Percentiles rank a stretch among this genome's conserved stretches.
phyloP scores from a whole-genome alignment of 2,329 filamentous ascomycete genomes.

The Cadophora gregata region DNA sequence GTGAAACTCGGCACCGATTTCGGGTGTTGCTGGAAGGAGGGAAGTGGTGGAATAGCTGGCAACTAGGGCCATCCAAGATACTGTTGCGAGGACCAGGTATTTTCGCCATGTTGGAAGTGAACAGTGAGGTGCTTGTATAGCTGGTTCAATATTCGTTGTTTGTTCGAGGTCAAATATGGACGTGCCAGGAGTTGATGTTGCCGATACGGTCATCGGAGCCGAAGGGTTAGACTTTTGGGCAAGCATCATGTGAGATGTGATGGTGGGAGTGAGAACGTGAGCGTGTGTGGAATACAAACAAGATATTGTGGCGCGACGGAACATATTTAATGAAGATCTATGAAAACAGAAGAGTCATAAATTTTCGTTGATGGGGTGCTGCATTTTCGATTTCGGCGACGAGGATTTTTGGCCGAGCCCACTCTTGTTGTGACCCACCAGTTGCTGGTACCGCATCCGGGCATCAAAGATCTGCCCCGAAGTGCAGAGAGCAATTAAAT shows the following conservation, averaged over 20 bases:
- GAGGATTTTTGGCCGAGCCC: background rate
- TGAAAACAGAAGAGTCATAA: background rate
- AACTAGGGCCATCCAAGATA: slow-evolving; percentile 50
- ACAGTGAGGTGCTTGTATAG: background rate
- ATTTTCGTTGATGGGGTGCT: background rate
- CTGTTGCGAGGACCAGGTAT: slow-evolving; percentile 48
- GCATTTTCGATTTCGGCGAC: background rate
- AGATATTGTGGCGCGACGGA: background rate
- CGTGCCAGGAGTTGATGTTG: background rate
- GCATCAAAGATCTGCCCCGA: background rate
- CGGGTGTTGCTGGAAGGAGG: slow-evolving; percentile 47
- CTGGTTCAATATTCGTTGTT: background rate
- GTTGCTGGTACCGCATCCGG: background rate
- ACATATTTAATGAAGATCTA: background rate
- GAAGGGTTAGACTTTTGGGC: background rate
- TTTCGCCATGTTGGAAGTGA: slow-evolving; percentile 46
- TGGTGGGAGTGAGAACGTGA: background rate
- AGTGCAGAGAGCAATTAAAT: no score
- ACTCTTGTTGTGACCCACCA: background rate
- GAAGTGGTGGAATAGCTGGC: slow-evolving; percentile 51
- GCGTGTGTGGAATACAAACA: background rate
- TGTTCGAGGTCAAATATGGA: background rate
- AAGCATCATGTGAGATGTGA: background rate
- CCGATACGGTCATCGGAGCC: background rate
- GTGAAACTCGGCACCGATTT: slow-evolving; percentile 48